These are phyloP conservation scores for Phalaenopsis equestris DNA, from an alignment of 106 monocot genomes.

Conservation along the genomic window DNA sequence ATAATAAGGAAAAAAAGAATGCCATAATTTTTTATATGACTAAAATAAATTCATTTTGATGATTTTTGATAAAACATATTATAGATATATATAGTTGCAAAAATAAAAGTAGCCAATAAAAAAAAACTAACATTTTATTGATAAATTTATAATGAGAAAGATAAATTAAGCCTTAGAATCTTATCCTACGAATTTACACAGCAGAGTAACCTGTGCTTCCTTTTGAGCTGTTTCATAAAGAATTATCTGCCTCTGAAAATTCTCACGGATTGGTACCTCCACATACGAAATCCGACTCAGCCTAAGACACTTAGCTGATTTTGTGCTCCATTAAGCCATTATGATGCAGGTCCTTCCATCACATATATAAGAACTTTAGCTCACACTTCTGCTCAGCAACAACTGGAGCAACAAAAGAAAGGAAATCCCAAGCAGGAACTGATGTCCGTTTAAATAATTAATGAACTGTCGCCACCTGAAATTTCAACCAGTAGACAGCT, in stretches of 20 bases:
- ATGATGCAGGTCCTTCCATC: no score
- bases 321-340: not conserved
- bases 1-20: no score
- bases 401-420: constrained; percentile 39
- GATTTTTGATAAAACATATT: no score
- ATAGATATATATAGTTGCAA: no score
- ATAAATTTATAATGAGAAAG: no score
- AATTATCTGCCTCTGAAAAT: not conserved
- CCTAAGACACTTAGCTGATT: not conserved
- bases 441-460: constrained; percentile 27
- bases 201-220: no score
- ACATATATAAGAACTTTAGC: not conserved
- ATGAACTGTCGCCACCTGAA: constrained; percentile 68
- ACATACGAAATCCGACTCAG: not conserved
- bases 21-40: no score
- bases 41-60: no score
- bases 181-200: no score
- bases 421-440: constrained; percentile 33
- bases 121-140: no score
- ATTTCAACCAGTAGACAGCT: constrained; percentile 83
- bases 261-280: not conserved
- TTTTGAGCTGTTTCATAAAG: not conserved
- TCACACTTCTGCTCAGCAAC: constrained; percentile 32
- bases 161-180: no score
- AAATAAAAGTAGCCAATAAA: no score